Percentiles rank a stretch among this genome's conserved stretches.
These are phyloP conservation scores for Fusarium incarnatum DNA, from an alignment of 2,329 filamentous ascomycete genomes.

Conservation along the genomic window DNA sequence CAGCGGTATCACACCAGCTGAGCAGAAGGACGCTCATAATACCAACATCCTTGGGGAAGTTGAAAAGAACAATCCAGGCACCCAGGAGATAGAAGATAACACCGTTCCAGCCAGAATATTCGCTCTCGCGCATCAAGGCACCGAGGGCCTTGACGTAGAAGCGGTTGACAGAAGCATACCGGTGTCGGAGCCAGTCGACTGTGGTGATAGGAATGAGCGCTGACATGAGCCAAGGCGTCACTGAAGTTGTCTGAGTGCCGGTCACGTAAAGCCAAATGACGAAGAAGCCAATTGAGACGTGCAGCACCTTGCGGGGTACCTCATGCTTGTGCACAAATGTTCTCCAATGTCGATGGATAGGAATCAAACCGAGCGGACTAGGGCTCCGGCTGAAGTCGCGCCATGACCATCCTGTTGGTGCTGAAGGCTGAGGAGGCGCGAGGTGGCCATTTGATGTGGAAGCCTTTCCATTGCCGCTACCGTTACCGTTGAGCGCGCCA, in stretches of 20 bases:
- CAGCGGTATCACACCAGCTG: constrained; percentile 98
- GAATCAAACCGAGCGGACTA: constrained; percentile 92
- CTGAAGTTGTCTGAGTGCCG: constrained; percentile 79
- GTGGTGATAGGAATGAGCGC: constrained; percentile 86
- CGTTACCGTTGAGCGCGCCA: constrained; percentile 48
- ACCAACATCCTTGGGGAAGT: constrained; percentile 93
- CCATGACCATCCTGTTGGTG: constrained; percentile 77
- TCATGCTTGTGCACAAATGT: constrained; percentile 96
- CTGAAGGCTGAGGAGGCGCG: constrained; percentile 72
- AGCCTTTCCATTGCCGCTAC: constrained; percentile 51
- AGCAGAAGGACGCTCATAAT: constrained; percentile 90
- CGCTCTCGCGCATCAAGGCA: constrained; percentile 95
- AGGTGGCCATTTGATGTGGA: constrained; percentile 71
- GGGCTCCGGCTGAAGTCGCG: constrained; percentile 90
- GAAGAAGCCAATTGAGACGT: constrained; percentile 96
- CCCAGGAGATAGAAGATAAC: constrained; percentile 97
- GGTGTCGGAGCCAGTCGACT: constrained; percentile 85
- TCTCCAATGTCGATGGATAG: constrained; percentile 92
- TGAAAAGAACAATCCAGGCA: constrained; percentile 84
- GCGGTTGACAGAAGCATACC: constrained; percentile 82
- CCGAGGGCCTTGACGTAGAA: constrained; percentile 88
- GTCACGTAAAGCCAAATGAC: constrained; percentile 86
- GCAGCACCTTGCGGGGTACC: constrained; percentile 90
- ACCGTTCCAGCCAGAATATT: constrained; percentile 94
- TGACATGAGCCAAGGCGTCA: constrained; percentile 86